Base-by-base conservation (phyloP, 2,329 filamentous ascomycete genomes). In the Sporothrix euskadiensis region DNA sequence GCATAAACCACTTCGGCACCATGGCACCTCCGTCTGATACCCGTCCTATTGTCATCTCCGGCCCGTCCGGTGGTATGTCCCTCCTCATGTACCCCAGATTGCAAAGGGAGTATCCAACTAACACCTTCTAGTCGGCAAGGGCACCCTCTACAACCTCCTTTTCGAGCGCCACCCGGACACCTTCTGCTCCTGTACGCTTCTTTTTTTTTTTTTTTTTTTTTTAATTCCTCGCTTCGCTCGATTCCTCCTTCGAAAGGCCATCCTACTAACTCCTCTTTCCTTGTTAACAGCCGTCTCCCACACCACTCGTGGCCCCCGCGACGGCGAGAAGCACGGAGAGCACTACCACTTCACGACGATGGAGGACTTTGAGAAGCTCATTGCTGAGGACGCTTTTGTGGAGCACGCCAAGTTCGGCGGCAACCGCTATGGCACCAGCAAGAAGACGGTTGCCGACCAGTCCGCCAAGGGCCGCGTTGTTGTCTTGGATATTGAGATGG, bases 401-500 rank as follows among this genome's bases (percentile, higher is more conserved):
- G 94, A 98, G 73, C 83, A 92, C 84, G 94, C 94, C 72, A 85
- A 91, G 81, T 98, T 97, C 81, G 90, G 94, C 56, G 90, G 89
- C 72, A 97, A 98, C 83, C 85, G 89, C 79, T 98, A 98, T 83
- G 94, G 94, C 73, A 97, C 94, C 5, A 93, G 89, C 80, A 90
- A 93, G 79, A 86, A 87, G 82, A 93, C 93, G 54, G 72, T 76
- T 22, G 76, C 74, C 39, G 89, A 93, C 79, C 90, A 94, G 81
- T 88, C 88, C 1, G 87, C 88, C 75, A 89, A 90, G 83, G 91
- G 90, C 22, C 87, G 87, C 79, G 89, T 94, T 57, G 95, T 94
- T 75, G 90, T 98, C 66, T 84, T 98, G 77, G 95, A 98, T 81
- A 98, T 98, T 80, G 95, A 98, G 86, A 97, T 98, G 93, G 94